Evolutionary conservation across 78 protist genomes (phyloP).

Genomic region (Dictyostelium discoideum): dicty_2.7 NC_007091.3:1188001-1188500

Average conservation of each 20-base stretch:
- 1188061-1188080: too few species aligned
- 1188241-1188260: slow-evolving; percentile 3
- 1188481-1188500: slow-evolving; percentile 57
- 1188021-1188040: too few species aligned
- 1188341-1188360: slow-evolving; percentile 4
- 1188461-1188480: slow-evolving; percentile 73
- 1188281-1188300: background rate
- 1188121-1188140: too few species aligned
- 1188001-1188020: background rate
- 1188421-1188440: slow-evolving; percentile 69
- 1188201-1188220: slow-evolving; percentile 44
- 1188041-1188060: too few species aligned
- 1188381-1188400: background rate
- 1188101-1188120: too few species aligned
- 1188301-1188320: slow-evolving; percentile 1
- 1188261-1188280: background rate
- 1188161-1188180: background rate
- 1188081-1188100: too few species aligned
- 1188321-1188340: background rate
- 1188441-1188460: slow-evolving; percentile 29
- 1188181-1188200: slow-evolving; percentile 29
- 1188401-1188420: slow-evolving; percentile 53
- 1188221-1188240: slow-evolving; percentile 54
- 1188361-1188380: background rate
- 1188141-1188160: too few species aligned